phyloP scores from a whole-genome alignment of 192 early-diverging fungal species.

The Umbelopsis sp. region DNA sequence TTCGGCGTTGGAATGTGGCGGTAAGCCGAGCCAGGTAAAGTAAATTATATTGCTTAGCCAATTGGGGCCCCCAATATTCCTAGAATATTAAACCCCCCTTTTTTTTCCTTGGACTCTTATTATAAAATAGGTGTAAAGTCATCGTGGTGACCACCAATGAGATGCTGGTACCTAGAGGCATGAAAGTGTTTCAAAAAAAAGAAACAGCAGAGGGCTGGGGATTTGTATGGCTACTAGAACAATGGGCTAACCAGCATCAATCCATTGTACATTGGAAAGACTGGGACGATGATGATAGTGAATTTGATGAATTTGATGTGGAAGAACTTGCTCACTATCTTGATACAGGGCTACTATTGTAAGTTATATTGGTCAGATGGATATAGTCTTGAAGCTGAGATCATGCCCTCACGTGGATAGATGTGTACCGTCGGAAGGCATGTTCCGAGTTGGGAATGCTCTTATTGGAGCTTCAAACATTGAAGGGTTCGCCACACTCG shows the following conservation, averaged over 20 bases:
- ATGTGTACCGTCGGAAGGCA: slow-evolving; percentile 23
- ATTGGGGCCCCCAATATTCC: too few species aligned
- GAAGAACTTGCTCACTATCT: not conserved
- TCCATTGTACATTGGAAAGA: not conserved
- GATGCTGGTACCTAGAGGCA: slow-evolving; percentile 23
- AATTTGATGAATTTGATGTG: not conserved
- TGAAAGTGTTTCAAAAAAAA: slow-evolving; percentile 26
- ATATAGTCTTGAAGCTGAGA: slow-evolving; percentile 13
- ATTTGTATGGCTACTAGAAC: slow-evolving; percentile 27
- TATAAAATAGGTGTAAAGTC: slow-evolving; percentile 24
- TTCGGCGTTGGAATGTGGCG: slow-evolving; percentile 52
- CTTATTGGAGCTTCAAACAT: slow-evolving; percentile 22
- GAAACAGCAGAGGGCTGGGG: slow-evolving; percentile 26
- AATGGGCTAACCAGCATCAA: slow-evolving; percentile 36
- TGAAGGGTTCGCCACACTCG: slow-evolving; percentile 22
- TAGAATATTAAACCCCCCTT: slow-evolving; percentile 1
- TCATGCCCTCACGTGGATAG: slow-evolving; percentile 21
- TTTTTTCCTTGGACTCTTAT: not conserved
- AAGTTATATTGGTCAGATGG: slow-evolving; percentile 17
- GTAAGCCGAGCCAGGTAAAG: slow-evolving; percentile 43
- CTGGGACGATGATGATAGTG: not conserved
- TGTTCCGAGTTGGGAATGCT: slow-evolving; percentile 23
- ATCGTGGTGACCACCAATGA: slow-evolving; percentile 24
- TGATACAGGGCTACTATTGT: slow-evolving; percentile 1
- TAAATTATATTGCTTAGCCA: not conserved